Percentiles rank a stretch among this genome's conserved stretches.
phyloP scores from a whole-genome alignment of 495 filamentous ascomycete species.

The Penicillium ucsense region DNA sequence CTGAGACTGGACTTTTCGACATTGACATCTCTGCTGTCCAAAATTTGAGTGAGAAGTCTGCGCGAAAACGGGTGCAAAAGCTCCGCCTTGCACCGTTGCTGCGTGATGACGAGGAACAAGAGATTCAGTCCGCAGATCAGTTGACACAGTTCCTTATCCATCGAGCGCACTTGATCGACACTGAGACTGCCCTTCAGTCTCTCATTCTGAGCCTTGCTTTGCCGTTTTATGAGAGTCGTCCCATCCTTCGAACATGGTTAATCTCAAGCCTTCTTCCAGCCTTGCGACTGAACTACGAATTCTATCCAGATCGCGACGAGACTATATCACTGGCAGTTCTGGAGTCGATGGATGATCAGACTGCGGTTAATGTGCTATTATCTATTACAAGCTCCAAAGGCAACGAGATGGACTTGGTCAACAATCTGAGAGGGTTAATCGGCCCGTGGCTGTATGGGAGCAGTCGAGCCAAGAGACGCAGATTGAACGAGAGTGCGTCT shows the following conservation, averaged over 20 bases:
- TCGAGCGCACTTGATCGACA: conserved; percentile 65
- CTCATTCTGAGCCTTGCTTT: conserved; percentile 61
- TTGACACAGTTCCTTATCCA: conserved; percentile 65
- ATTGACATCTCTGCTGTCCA: conserved; percentile 53
- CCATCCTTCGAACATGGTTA: conserved; percentile 61
- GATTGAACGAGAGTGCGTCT: conserved; percentile 28
- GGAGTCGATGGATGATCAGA: conserved; percentile 42
- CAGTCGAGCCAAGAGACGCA: conserved; percentile 50
- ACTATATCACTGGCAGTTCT: conserved; percentile 52
- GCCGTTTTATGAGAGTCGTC: conserved; percentile 63
- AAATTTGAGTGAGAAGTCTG: conserved; percentile 52
- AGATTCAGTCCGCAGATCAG: conserved; percentile 39
- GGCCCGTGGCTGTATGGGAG: conserved; percentile 77
- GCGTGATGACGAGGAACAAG: conserved; percentile 36
- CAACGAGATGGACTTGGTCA: conserved; percentile 41
- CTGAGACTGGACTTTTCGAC: conserved; percentile 13
- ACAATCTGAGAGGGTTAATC: conserved; percentile 66
- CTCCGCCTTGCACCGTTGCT: conserved; percentile 56
- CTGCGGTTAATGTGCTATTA: conserved; percentile 59
- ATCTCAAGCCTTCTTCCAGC: conserved; percentile 72
- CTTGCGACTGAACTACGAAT: conserved; percentile 74
- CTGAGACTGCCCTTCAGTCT: conserved; percentile 64
- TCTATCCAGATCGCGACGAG: conserved; percentile 53
- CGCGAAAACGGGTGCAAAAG: conserved; percentile 59
- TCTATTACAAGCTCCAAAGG: conserved; percentile 46